Conservation (phyloP, 148 eudicot species). For the Amaranthus palmeri region DNA sequence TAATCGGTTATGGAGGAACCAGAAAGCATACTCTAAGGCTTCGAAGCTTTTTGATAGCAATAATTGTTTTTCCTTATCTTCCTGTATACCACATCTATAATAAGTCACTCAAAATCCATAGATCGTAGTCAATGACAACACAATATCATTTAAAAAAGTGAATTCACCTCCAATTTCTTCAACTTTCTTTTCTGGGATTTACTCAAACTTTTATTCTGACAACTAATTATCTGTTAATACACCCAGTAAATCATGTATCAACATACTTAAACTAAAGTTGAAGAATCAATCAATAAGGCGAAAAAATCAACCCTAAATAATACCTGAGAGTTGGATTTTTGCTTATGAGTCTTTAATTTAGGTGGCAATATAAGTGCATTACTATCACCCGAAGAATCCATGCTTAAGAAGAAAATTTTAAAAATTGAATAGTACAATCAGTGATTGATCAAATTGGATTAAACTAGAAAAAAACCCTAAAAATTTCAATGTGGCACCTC, state of each 20-base stretch:
- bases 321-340: slow-evolving; percentile 45
- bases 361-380: slow-evolving; percentile 55
- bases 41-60: slow-evolving; percentile 62
- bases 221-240: slow-evolving; percentile 18
- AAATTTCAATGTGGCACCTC: no score
- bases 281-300: background rate
- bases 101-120: background rate
- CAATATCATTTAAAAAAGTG: background rate
- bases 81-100: slow-evolving; percentile 37
- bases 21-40: slow-evolving; percentile 53
- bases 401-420: background rate
- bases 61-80: slow-evolving; percentile 57
- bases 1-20: background rate
- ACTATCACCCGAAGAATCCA: slow-evolving; percentile 32
- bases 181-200: slow-evolving; percentile 73
- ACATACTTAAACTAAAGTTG: background rate
- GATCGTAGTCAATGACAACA: background rate
- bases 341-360: slow-evolving; percentile 40
- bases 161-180: slow-evolving; percentile 65
- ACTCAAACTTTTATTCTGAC: slow-evolving; percentile 37
- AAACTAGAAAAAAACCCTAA: no score
- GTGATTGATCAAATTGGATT: no score
- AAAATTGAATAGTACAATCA: no score
- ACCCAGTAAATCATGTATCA: slow-evolving; percentile 19
- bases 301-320: background rate